Percentiles rank a stretch among this genome's conserved stretches.
phyloP scores from a whole-genome alignment of 768 basidiomycete genomes.

The Pleurotus sapidus region DNA sequence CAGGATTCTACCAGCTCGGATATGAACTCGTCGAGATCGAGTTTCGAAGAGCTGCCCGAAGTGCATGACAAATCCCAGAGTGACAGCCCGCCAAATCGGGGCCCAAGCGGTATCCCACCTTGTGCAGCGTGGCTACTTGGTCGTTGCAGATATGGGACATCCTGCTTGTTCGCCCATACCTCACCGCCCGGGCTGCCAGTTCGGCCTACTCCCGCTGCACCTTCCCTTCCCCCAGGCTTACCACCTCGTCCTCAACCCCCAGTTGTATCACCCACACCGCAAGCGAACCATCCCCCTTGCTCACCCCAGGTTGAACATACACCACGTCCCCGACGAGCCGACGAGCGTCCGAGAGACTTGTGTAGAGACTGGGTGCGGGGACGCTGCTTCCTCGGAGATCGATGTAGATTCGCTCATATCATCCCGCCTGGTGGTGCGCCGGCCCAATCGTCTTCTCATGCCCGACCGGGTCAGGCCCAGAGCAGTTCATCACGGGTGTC shows the following conservation, averaged over 20 bases:
- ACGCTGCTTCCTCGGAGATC: slow-evolving; percentile 22
- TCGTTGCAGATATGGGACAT: background rate
- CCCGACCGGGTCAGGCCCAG: background rate
- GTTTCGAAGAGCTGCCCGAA: no score
- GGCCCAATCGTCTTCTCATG: background rate
- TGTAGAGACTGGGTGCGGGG: slow-evolving; percentile 26
- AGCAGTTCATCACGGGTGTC: background rate
- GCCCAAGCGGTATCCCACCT: background rate
- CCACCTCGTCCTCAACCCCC: background rate
- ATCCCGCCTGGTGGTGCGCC: slow-evolving; percentile 12
- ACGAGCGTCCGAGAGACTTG: background rate
- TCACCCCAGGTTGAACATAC: no score
- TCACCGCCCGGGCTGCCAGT: background rate
- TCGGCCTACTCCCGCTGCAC: background rate
- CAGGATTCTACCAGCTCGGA: background rate
- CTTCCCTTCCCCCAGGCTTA: background rate
- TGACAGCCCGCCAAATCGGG: background rate
- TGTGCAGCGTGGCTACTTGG: background rate
- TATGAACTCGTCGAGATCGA: background rate
- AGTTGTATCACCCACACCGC: no score
- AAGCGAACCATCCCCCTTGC: no score
- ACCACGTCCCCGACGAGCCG: no score
- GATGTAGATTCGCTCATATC: slow-evolving; percentile 26
- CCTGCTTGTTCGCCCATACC: background rate
- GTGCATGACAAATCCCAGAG: background rate